Evolutionary conservation across 2,329 filamentous ascomycete species (phyloP).

Genomic region (Alternaria gansuensis): DNA sequence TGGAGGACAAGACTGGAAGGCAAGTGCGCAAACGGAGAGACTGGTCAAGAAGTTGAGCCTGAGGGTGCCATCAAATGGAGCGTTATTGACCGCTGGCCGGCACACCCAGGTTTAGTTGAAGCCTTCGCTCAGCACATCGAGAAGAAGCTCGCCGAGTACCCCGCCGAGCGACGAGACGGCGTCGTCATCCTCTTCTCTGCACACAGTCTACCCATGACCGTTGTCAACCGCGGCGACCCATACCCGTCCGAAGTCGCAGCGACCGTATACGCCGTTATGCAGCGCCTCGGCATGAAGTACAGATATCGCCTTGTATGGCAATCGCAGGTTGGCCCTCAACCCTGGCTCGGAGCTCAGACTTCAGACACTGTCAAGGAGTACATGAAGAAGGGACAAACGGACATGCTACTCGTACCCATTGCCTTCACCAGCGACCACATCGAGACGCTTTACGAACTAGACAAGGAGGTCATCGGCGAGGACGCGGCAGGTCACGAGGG

Average conservation of each 20-base stretch:
- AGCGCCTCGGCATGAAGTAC: slow-evolving; percentile 84
- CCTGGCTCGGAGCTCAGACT: slow-evolving; percentile 96
- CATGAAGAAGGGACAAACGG: slow-evolving; percentile 88
- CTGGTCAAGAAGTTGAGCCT: slow-evolving; percentile 53
- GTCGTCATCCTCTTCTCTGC: slow-evolving; percentile 93
- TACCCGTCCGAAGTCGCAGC: slow-evolving; percentile 96
- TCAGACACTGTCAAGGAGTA: slow-evolving; percentile 87
- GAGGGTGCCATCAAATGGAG: slow-evolving; percentile 89
- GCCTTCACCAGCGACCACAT: slow-evolving; percentile 99
- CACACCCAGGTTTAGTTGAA: slow-evolving; percentile 87
- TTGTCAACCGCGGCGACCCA: slow-evolving; percentile 95
- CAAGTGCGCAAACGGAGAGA: slow-evolving; percentile 64
- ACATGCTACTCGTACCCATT: slow-evolving; percentile 90
- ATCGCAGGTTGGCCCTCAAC: slow-evolving; percentile 92
- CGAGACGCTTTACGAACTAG: slow-evolving; percentile 93
- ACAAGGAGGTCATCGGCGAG: slow-evolving; percentile 93
- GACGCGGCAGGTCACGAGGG: slow-evolving; percentile 62
- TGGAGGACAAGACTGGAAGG: slow-evolving; percentile 90
- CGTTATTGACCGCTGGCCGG: slow-evolving; percentile 97
- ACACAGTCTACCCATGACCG: slow-evolving; percentile 95
- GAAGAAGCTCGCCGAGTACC: slow-evolving; percentile 82
- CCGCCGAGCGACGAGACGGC: slow-evolving; percentile 77
- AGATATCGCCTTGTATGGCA: slow-evolving; percentile 97
- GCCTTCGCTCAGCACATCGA: slow-evolving; percentile 94
- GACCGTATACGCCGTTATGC: slow-evolving; percentile 96